phyloP scores from a whole-genome alignment of 2,329 filamentous ascomycete species.

The Botrytis pseudocinerea region DNA sequence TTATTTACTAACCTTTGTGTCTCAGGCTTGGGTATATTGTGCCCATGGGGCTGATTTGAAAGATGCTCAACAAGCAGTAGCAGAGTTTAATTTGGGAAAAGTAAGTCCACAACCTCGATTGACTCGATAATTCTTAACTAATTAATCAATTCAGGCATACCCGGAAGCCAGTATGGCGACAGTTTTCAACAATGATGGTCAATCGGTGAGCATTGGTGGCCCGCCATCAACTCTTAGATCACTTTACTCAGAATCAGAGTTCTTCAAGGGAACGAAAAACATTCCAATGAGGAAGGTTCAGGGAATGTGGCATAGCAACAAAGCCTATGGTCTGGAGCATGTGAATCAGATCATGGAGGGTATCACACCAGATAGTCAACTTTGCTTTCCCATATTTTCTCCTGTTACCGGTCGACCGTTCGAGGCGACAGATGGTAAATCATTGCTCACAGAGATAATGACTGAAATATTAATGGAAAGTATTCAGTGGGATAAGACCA shows the following conservation, averaged over 20 bases:
- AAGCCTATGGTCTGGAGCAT: neutral
- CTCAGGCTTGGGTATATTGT: neutral
- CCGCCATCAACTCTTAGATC: neutral
- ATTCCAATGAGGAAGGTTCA: neutral
- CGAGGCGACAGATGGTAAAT: neutral
- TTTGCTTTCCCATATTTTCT: neutral
- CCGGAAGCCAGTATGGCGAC: neutral
- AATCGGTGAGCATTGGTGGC: neutral
- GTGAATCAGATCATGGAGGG: neutral
- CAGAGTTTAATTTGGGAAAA: neutral
- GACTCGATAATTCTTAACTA: neutral
- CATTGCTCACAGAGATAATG: slow-evolving; percentile 3
- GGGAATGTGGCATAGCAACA: neutral
- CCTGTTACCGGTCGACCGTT: neutral
- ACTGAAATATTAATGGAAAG: neutral
- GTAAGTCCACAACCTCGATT: neutral
- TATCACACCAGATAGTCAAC: neutral
- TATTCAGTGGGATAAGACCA: neutral
- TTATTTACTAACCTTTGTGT: neutral
- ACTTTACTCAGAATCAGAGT: neutral
- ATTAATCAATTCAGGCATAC: neutral
- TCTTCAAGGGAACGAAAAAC: neutral
- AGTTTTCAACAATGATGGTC: neutral
- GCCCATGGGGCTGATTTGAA: neutral
- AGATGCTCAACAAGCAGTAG: neutral